phyloP scores from a whole-genome alignment of 2,329 filamentous ascomycete genomes.

The Botrytis porri region DNA sequence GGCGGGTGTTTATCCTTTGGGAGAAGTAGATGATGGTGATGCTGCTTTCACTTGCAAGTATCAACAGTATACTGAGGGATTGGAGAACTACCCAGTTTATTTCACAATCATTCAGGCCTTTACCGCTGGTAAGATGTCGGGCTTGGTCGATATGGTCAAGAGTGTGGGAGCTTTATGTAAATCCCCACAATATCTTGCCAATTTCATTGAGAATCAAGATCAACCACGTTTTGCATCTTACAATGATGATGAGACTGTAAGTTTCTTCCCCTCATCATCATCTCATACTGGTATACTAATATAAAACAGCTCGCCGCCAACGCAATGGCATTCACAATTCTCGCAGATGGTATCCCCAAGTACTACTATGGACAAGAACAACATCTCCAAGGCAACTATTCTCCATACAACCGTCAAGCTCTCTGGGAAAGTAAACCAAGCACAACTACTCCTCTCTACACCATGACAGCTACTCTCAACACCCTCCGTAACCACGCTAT shows the following conservation, averaged over 20 bases:
- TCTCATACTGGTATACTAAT: background rate
- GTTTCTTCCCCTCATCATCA: background rate
- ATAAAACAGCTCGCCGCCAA: constrained; percentile 43
- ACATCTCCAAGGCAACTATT: constrained; percentile 42
- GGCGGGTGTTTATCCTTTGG: constrained; percentile 57
- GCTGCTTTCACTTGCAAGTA: constrained; percentile 43
- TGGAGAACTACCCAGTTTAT: constrained; percentile 25
- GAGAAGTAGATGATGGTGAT: constrained; percentile 57
- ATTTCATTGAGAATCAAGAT: constrained; percentile 45
- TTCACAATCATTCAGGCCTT: constrained; percentile 28
- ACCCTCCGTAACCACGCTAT: constrained; percentile 25
- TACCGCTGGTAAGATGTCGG: constrained; percentile 18
- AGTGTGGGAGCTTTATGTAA: constrained; percentile 20
- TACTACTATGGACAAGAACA: constrained; percentile 55
- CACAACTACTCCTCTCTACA: constrained; percentile 41
- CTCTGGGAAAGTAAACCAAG: constrained; percentile 43
- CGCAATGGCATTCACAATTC: constrained; percentile 47
- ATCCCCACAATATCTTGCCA: constrained; percentile 40
- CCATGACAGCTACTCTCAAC: constrained; percentile 35
- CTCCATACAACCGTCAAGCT: constrained; percentile 45
- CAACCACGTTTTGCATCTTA: constrained; percentile 41
- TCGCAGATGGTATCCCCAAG: constrained; percentile 51
- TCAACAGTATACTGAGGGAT: constrained; percentile 23
- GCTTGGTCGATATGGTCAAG: constrained; percentile 21
- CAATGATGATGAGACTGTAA: constrained; percentile 24